These are phyloP conservation scores for Naganishia vaughanmartiniae DNA, from an alignment of 768 basidiomycete genomes.

Conservation along the genomic window DNA sequence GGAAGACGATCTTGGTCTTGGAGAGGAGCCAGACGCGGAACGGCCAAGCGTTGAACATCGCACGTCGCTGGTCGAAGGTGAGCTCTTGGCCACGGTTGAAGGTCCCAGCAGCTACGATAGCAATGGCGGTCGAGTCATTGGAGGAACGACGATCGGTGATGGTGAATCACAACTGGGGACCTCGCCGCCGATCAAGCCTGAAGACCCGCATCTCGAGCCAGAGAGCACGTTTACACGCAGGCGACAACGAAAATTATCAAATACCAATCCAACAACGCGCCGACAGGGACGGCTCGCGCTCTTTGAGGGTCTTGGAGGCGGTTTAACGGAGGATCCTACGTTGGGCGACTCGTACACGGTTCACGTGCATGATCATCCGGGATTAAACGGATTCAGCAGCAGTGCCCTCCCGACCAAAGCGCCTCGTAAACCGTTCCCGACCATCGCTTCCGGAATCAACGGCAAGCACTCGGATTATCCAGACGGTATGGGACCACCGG, in stretches of 20 bases:
- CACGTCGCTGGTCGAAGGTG: background rate
- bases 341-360: constrained; percentile 29
- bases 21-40: background rate
- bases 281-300: constrained; percentile 78
- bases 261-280: constrained; percentile 62
- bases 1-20: constrained; percentile 16
- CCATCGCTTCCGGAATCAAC: constrained; percentile 13
- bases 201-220: constrained; percentile 8
- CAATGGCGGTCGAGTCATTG: constrained; percentile 20
- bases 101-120: constrained; percentile 20
- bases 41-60: background rate
- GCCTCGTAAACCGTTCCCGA: constrained; percentile 37
- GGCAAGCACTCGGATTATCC: constrained; percentile 42
- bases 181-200: constrained; percentile 6
- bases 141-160: constrained; percentile 26
- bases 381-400: constrained; percentile 24
- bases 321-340: constrained; percentile 47
- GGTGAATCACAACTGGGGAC: constrained; percentile 5
- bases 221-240: constrained; percentile 50
- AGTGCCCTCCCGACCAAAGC: constrained; percentile 37
- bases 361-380: constrained; percentile 30
- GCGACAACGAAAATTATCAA: constrained; percentile 82
- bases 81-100: background rate
- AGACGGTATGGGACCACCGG: constrained; percentile 32
- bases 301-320: constrained; percentile 65